Percentiles rank a stretch among this genome's conserved stretches.
Conservation (phyloP, 1,284 basidiomycete genomes). For the Irpex rosettiformis region DNA sequence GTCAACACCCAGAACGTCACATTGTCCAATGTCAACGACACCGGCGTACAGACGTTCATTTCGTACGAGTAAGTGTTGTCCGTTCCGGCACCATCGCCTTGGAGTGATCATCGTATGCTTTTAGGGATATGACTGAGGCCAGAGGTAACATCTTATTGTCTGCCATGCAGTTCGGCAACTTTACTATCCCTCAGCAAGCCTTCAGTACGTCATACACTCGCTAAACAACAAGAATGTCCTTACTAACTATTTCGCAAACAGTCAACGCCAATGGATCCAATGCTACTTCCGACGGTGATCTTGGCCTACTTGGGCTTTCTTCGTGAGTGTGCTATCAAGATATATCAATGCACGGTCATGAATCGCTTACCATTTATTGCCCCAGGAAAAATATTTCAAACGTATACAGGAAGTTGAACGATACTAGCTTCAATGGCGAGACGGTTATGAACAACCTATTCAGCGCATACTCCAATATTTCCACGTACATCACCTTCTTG, state of each 20-base stretch:
- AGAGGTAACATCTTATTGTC: not conserved
- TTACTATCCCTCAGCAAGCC: conserved; percentile 5
- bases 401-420: not conserved
- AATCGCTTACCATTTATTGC: not conserved
- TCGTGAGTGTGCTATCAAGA: conserved; percentile 4
- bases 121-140: not conserved
- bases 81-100: too few species aligned
- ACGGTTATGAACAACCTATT: conserved; percentile 7
- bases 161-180: conserved; percentile 7
- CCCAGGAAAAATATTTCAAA: too few species aligned
- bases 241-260: not conserved
- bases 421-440: not conserved
- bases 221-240: not conserved
- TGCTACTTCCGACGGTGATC: not conserved
- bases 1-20: not conserved
- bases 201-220: not conserved
- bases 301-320: conserved; percentile 3
- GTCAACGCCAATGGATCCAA: conserved; percentile 4
- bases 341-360: not conserved
- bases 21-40: not conserved
- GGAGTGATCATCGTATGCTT: too few species aligned
- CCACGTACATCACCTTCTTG: conserved; percentile 8
- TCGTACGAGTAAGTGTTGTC: not conserved
- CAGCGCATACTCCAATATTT: not conserved
- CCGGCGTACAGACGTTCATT: not conserved